phyloP scores from a whole-genome alignment of 345 rosid genomes.

The Boechera divaricarpa region DNA sequence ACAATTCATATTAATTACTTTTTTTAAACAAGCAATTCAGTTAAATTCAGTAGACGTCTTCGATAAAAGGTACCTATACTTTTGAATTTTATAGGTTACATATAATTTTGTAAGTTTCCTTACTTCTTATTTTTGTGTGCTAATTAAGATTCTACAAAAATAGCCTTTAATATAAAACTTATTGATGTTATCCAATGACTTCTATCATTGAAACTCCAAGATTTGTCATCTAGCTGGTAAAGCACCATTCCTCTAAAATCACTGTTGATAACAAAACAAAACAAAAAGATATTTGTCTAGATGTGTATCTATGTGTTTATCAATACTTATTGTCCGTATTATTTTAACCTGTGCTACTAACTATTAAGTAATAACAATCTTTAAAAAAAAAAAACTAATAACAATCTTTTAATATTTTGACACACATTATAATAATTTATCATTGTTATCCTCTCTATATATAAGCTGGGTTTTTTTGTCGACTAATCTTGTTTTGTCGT shows the following conservation, averaged over 20 bases:
- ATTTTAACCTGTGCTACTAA: neutral
- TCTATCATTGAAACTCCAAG: neutral
- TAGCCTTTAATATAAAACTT: neutral
- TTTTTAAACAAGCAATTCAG: neutral
- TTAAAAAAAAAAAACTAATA: too few relatives aligned
- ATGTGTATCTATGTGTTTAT: neutral
- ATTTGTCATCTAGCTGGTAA: conserved; percentile 12
- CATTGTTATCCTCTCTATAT: neutral
- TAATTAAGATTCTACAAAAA: neutral
- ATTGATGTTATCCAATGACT: neutral
- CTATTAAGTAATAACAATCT: too few relatives aligned
- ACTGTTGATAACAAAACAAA: neutral
- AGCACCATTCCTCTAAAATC: conserved; percentile 4
- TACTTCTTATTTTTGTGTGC: too few relatives aligned
- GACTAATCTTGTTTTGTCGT: conserved; percentile 36
- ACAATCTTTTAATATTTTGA: neutral
- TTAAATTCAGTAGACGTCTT: neutral
- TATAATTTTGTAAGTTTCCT: neutral
- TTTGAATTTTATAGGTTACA: too few relatives aligned
- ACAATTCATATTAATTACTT: too few relatives aligned
- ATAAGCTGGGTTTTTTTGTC: neutral
- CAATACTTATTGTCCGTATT: neutral
- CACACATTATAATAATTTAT: neutral
- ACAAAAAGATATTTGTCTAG: neutral
- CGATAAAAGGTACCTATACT: too few relatives aligned